Evolutionary conservation across 768 basidiomycete species (phyloP), one percentile per base, ranked within the genome.

Genomic region (Russula ochroleuca): DNA sequence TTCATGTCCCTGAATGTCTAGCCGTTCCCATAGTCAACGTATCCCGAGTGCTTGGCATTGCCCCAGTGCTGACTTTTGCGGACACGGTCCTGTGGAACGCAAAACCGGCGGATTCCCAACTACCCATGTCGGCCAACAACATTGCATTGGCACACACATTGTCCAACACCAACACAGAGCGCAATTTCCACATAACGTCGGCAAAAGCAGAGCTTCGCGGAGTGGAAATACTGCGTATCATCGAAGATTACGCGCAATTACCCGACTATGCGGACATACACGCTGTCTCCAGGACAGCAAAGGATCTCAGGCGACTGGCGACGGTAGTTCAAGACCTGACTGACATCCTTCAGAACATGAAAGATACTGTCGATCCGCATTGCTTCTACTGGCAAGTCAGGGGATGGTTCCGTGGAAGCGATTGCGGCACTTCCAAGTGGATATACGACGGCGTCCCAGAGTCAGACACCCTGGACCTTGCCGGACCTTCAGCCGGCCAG

Each of bases 51-150:
- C 81, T 99, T 47, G 85, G 85, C 57, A 86, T 95, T n/a, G 94
- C 95, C 7, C 96, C 96, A 5, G 84, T 99, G 66, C 79, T 98
- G 67, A 99, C 95, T 0, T 99, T 94, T 72, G 91, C 95, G 31
- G 96, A 97, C 72, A 94, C 92, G 19, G 95, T 99, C 15, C 81
- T 98, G 1, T 99, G 93, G 92, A 97, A 98, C 72, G 88, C 84
- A 81, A 84, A 85, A 41, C 78, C 83, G 48, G 72, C 82, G 59
- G 78, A 88, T 70, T 78, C 86, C 25, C 73, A 74, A 23, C 72
- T 78, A 41, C 87, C 90, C 49, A 75, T 85, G 33, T 83, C 88
- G 51, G 71, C 80, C 52, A 81, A 84, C 68, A 98, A 97, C 77
- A 85, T 95, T 71, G 84, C 81, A 21, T 83, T 87, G 69, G 76